Conservation (phyloP, 2,329 filamentous ascomycete genomes). For the Rhynchosporium graminicola region DNA sequence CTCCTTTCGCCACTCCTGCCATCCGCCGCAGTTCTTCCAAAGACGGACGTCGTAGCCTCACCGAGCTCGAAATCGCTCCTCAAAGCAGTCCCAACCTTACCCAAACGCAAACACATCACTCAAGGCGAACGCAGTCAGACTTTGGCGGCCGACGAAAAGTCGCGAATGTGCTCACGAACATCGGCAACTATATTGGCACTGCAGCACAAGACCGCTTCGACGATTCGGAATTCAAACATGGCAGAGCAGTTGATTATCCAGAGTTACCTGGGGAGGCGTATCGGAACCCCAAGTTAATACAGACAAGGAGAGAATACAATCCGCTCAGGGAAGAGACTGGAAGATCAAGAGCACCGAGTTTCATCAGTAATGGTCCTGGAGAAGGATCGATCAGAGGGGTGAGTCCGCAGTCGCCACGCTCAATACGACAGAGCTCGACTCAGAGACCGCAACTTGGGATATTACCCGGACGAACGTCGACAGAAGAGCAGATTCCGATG, state of each 20-base stretch:
- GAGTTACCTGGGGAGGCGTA: constrained; percentile 55
- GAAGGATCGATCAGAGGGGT: constrained; percentile 27
- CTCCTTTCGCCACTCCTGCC: constrained; percentile 10
- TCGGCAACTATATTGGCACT: constrained; percentile 50
- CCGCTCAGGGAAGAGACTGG: constrained; percentile 39
- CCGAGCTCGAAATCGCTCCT: constrained; percentile 17
- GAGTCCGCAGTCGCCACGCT: constrained; percentile 18
- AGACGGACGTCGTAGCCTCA: constrained; percentile 7
- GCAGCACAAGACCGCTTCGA: constrained; percentile 51
- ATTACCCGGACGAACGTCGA: constrained; percentile 25
- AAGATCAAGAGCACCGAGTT: constrained; percentile 41
- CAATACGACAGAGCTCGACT: constrained; percentile 18
- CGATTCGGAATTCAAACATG: constrained; percentile 49
- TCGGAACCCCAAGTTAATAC: constrained; percentile 46
- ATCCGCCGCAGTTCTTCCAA: constrained; percentile 20
- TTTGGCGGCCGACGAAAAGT: constrained; percentile 45
- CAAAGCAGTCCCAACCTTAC: neutral
- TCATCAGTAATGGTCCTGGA: constrained; percentile 44
- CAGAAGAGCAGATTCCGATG: constrained; percentile 23
- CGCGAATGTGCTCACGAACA: constrained; percentile 45
- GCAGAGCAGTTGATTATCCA: constrained; percentile 53
- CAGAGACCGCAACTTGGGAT: constrained; percentile 29
- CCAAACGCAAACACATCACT: constrained; percentile 1
- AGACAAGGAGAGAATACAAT: constrained; percentile 47
- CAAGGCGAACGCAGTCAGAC: constrained; percentile 15